Evolutionary conservation across 208 protist genomes (phyloP), one percentile per base, ranked within the genome.

Genomic region (Wallacemonas sp.): DNA sequence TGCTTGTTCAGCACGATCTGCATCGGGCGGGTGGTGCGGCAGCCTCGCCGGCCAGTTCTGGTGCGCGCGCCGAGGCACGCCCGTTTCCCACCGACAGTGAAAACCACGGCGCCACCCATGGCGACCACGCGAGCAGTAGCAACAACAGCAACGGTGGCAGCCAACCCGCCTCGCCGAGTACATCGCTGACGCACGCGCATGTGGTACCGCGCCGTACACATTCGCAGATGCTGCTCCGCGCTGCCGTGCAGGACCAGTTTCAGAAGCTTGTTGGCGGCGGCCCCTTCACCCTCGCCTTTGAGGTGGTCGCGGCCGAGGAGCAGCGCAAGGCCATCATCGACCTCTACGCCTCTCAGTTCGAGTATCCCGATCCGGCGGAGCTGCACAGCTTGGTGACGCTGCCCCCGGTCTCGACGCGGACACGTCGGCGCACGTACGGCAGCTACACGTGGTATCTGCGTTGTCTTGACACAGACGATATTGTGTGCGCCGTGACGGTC

Each of bases 281-380:
- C 4, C 88, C 88, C 2, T 95, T 83, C 67, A 43, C 75, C 6
- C 39, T 95, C 16, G 70, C 65, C 8, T 95, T 95, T 70, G 80
- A 72, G 6, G 70, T 92, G 21, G 90, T 92, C n/a, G 54, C 65
- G 57, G 76, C 70, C 0, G 87, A 90, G 54, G 47, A 55, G 62
- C 74, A 82, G 24, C 86, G 87, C 17, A 70, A 72, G 39, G 85
- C 83, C 66, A 83, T 87, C 38, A 76, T 90, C 16, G 83, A 92
- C 43, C 71, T 95, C n/a, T 95, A 92, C 76, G 75, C 81, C 26
- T 79, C 82, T 12, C 90, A 95, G 71, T 95, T 95, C 57, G 63
- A 81, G 32, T 75, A 86, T 61, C 90, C 90, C n/a, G 87, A 93
- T 61, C 87, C 80, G 27, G 73, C 75, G 24, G 85, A 93, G 64